A percentile compares a stretch with the other conserved stretches of the same genome.
Conservation (phyloP, 768 basidiomycete species). For the Lactarius pseudohatsudake region DNA sequence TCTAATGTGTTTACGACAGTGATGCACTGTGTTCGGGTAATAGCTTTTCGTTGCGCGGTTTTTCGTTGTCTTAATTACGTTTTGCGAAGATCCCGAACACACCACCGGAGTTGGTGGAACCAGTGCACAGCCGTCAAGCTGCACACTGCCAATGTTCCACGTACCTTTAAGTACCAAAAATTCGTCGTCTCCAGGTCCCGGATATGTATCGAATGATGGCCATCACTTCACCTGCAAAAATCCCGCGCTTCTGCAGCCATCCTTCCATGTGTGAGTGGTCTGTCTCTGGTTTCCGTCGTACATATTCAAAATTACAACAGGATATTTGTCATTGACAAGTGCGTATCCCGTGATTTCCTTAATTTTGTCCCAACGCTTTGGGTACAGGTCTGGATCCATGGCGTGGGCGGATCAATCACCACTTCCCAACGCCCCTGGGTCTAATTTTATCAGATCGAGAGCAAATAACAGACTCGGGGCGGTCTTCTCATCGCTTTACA, state of each 20-base stretch:
- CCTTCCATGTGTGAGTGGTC: constrained; percentile 56
- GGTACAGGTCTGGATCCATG: constrained; percentile 54
- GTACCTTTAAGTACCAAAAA: constrained; percentile 34
- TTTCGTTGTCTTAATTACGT: neutral
- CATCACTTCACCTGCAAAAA: constrained; percentile 56
- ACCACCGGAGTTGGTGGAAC: constrained; percentile 32
- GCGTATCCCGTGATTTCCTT: neutral
- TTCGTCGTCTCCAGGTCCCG: constrained; percentile 34
- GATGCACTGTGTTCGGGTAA: constrained; percentile 44
- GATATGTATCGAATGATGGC: constrained; percentile 56
- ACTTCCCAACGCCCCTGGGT: constrained; percentile 43
- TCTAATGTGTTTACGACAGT: constrained; percentile 32
- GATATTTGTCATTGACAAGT: constrained; percentile 55
- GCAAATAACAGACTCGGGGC: constrained; percentile 56
- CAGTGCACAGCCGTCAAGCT: constrained; percentile 51
- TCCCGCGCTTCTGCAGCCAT: constrained; percentile 49
- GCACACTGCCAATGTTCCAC: constrained; percentile 54
- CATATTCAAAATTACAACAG: constrained; percentile 31
- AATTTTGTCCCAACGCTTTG: neutral
- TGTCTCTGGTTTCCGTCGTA: neutral
- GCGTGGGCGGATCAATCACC: constrained; percentile 40
- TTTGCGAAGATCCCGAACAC: constrained; percentile 48
- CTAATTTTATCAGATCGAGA: constrained; percentile 37
- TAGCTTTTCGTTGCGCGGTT: no score
- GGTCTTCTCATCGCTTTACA: constrained; percentile 52